Base-by-base conservation (phyloP, 1,284 basidiomycete genomes). In the Cutaneotrichosporon cyanovorans region DNA sequence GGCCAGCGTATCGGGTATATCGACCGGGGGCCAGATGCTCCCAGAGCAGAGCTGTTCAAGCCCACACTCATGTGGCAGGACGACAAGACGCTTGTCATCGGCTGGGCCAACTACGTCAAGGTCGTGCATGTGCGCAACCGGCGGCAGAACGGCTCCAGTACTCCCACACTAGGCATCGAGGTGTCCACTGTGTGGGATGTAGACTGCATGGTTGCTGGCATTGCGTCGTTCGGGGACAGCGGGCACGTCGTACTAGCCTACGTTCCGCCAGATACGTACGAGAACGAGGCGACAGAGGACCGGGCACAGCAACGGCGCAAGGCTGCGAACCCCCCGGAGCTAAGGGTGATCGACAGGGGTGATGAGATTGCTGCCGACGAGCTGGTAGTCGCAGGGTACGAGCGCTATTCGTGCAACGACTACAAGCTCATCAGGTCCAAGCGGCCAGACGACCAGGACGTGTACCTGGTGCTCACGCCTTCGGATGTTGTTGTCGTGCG, bases 41-140 rank as follows among this genome's bases (percentile, higher is more conserved):
- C 91, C 1, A 79, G 93, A 32, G 83, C 90, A 0, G 95, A 97
- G 62, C 75, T 97, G 11, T 96, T 92, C 77, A 89, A 90, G 60
- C 95, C 87, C 63, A 85, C 81, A 0, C 77, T 99, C 0, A 75
- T 83, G 54, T 99, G 91, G 92, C 86, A 90, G 65, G 88, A 93
- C 62, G 84, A 90, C 57, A 78, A 79, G 2, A 92, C 90, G 0
- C 78, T 99, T 2, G 77, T 98, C 37, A 85, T 97, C 46, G 87
- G 83, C 1, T 98, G 93, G 92, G 93, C 90, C 3, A 87, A 95
- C 65, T 77, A 84, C 53, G 89, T 98, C 76, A 95, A 92, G 68
- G 82, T 97, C 12, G 88, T 86, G 11, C 80, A 86, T 10, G 78
- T 92, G 44, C 81, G 70, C 1, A 45, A 59, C 16, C 56, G 86